phyloP scores from a whole-genome alignment of 495 filamentous ascomycete genomes.

The Terfezia claveryi region DNA sequence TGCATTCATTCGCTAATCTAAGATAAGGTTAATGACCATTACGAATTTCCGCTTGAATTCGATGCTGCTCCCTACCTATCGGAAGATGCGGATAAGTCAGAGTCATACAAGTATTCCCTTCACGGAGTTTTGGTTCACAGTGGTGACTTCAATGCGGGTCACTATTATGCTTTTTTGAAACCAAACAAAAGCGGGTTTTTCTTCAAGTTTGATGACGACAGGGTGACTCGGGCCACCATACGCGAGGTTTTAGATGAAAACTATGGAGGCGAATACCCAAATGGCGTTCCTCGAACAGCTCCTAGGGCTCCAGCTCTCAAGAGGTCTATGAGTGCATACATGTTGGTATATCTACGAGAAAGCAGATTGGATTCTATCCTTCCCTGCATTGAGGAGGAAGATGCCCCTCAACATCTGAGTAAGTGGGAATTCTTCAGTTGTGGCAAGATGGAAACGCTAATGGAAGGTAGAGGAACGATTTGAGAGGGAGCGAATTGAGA shows the following conservation, averaged over 20 bases:
- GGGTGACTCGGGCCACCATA: conserved; percentile 77
- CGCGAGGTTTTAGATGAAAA: conserved; percentile 91
- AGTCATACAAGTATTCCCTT: conserved; percentile 74
- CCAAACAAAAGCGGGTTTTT: conserved; percentile 79
- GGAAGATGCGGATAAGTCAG: conserved; percentile 64
- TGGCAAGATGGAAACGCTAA: not conserved
- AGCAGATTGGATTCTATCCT: conserved; percentile 60
- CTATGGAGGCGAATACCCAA: conserved; percentile 71
- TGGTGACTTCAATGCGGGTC: conserved; percentile 90
- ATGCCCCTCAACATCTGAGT: conserved; percentile 69
- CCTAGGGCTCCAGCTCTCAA: conserved; percentile 39
- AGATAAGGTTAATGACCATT: conserved; percentile 63
- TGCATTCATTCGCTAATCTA: not conserved
- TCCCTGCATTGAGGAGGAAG: conserved; percentile 44
- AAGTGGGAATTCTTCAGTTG: conserved; percentile 15
- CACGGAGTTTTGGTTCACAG: conserved; percentile 94
- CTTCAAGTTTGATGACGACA: conserved; percentile 94
- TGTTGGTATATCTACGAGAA: conserved; percentile 94
- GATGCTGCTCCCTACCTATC: conserved; percentile 78
- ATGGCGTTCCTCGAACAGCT: conserved; percentile 45
- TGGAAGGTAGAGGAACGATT: conserved; percentile 35
- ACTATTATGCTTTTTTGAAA: conserved; percentile 96
- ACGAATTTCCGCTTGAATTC: conserved; percentile 87
- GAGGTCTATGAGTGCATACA: conserved; percentile 69
- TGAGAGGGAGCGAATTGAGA: conserved; percentile 54